Evolutionary conservation across 306 rosid species (phyloP).

Genomic region (Senna siamea): DNA sequence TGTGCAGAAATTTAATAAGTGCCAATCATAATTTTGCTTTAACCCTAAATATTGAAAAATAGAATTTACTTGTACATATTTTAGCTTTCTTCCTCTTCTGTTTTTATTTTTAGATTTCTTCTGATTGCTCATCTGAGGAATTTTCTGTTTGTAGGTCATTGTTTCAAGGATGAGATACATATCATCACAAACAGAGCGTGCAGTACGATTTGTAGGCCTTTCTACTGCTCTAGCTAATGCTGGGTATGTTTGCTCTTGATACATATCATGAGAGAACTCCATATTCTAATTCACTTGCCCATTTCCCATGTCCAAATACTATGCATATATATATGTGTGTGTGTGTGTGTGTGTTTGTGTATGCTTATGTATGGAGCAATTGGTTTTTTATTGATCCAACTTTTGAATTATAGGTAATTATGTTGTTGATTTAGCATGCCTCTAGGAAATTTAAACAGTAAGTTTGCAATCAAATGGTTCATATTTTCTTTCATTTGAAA

Average conservation of each 20-base stretch:
- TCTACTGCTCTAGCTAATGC: constrained; percentile 98
- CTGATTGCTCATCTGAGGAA: constrained; percentile 19
- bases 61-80: constrained; percentile 1
- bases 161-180: constrained; percentile 98
- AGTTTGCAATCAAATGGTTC: background rate
- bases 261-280: background rate
- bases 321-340: background rate
- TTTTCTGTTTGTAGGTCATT: constrained; percentile 70
- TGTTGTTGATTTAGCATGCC: too few species aligned
- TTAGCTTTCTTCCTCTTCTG: too few species aligned
- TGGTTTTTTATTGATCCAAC: too few species aligned
- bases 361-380: too few species aligned
- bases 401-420: background rate
- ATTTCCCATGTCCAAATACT: background rate
- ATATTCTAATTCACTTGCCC: background rate
- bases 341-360: background rate
- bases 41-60: background rate
- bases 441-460: too few species aligned
- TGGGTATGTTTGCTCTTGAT: constrained; percentile 57
- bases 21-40: background rate
- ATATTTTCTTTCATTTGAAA: background rate
- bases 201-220: constrained; percentile 89
- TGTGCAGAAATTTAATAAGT: background rate
- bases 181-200: constrained; percentile 95
- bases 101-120: constrained; percentile 12